Evolutionary conservation across 345 rosid genomes (phyloP).

Genomic region (Acer yangbiense): DNA sequence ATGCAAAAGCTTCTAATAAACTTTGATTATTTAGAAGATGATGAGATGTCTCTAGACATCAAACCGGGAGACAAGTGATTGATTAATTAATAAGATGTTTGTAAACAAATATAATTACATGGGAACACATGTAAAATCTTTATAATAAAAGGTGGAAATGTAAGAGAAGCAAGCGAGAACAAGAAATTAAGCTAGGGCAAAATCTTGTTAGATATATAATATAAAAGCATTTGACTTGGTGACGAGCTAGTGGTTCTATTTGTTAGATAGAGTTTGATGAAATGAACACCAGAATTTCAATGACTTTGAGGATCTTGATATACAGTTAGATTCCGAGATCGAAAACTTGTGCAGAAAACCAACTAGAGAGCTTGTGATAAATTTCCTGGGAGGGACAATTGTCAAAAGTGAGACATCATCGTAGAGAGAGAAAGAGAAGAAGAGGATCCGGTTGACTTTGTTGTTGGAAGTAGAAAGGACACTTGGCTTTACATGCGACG

Average conservation of each 20-base stretch:
- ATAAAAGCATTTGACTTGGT: constrained; percentile 38
- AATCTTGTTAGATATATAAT: constrained; percentile 4
- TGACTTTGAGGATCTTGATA: constrained; percentile 38
- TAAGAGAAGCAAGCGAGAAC: constrained; percentile 13
- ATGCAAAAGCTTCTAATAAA: constrained; percentile 16
- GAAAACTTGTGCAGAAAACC: constrained; percentile 8
- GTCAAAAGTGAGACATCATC: constrained; percentile 14
- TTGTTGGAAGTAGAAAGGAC: constrained; percentile 16
- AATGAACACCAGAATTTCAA: constrained; percentile 41
- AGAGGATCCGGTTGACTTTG: constrained; percentile 32
- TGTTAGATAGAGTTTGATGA: constrained; percentile 52
- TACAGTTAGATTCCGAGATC: constrained; percentile 19
- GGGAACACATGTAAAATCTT: background rate
- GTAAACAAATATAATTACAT: background rate
- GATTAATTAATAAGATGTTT: background rate
- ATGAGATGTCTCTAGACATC: constrained; percentile 23
- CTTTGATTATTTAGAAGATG: background rate
- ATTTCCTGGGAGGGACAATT: constrained; percentile 16
- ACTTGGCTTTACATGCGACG: constrained; percentile 22
- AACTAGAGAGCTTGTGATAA: background rate
- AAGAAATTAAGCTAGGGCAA: background rate
- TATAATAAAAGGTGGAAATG: constrained; percentile 10
- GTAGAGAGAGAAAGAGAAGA: background rate
- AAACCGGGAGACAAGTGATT: constrained; percentile 30
- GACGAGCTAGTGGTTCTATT: background rate